Percentiles rank a stretch among this genome's conserved stretches.
Conservation (phyloP, 352 stramenopile genomes). For the Phytophthora constricta region DNA sequence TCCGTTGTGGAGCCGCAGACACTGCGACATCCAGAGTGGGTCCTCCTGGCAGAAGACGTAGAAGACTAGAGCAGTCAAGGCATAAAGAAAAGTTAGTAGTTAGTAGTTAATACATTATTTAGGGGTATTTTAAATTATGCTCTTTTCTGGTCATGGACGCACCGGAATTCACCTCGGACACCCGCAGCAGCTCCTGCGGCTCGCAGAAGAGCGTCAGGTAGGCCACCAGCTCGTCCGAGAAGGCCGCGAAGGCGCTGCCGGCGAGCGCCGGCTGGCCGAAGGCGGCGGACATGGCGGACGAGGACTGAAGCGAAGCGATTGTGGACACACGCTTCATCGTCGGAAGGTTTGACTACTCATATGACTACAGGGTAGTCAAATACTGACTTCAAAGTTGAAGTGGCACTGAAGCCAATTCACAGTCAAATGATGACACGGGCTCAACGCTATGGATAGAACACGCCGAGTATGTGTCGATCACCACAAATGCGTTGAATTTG, state of each 20-base stretch:
- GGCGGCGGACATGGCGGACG: slow-evolving; percentile 1
- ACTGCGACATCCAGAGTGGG: slow-evolving; percentile 85
- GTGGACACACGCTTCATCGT: slow-evolving; percentile 2
- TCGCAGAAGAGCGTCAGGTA: slow-evolving; percentile 83
- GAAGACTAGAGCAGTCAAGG: slow-evolving; percentile 70
- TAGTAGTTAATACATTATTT: too few relatives aligned
- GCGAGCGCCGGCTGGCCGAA: slow-evolving; percentile 62
- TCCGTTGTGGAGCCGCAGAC: slow-evolving; percentile 69
- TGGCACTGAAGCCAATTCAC: too few relatives aligned
- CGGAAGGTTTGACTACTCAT: too few relatives aligned
- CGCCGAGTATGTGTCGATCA: too few relatives aligned
- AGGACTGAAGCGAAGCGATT: slow-evolving; percentile 12
- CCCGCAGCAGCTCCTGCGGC: slow-evolving; percentile 58
- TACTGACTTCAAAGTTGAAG: too few relatives aligned
- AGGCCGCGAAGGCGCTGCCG: slow-evolving; percentile 57
- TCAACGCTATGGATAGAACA: too few relatives aligned
- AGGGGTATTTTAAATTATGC: too few relatives aligned
- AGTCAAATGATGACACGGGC: too few relatives aligned
- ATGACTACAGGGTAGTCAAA: too few relatives aligned
- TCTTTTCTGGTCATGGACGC: too few relatives aligned
- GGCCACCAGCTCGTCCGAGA: slow-evolving; percentile 81
- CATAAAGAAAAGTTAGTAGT: too few relatives aligned
- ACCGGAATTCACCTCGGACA: slow-evolving; percentile 81
- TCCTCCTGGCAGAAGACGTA: slow-evolving; percentile 85
- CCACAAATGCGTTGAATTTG: too few relatives aligned